phyloP scores from a whole-genome alignment of 768 basidiomycete genomes.

The Suillus discolor region DNA sequence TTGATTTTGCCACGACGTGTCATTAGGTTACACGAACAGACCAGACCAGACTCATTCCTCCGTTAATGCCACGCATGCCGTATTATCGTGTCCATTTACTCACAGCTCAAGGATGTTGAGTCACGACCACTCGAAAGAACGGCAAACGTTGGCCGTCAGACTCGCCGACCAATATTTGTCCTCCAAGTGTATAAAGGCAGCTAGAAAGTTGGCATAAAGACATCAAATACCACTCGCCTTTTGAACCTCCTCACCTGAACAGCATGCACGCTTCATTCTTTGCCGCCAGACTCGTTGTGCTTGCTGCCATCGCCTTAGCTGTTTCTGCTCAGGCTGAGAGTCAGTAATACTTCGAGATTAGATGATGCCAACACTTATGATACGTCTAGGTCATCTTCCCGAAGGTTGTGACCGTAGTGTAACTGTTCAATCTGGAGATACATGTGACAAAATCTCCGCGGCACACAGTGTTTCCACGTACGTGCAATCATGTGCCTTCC shows the following conservation, averaged over 20 bases:
- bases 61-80: background rate
- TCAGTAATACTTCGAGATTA: constrained; percentile 2
- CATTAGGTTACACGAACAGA: no score
- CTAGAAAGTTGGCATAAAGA: background rate
- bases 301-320: background rate
- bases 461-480: constrained; percentile 52
- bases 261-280: constrained; percentile 24
- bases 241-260: background rate
- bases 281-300: constrained; percentile 17
- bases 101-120: background rate
- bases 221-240: constrained; percentile 1
- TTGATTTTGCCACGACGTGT: no score
- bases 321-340: constrained; percentile 17
- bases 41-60: background rate
- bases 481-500: constrained; percentile 13
- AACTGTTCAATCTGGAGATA: constrained; percentile 52
- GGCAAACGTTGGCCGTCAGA: background rate
- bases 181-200: constrained; percentile 23
- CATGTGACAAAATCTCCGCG: constrained; percentile 57
- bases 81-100: background rate
- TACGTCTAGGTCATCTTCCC: background rate
- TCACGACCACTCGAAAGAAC: constrained; percentile 2
- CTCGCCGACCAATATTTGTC: no score
- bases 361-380: background rate
- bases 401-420: constrained; percentile 52